Evolutionary conservation across 768 basidiomycete species (phyloP).

Genomic region (Coprinopsis sp.): DNA sequence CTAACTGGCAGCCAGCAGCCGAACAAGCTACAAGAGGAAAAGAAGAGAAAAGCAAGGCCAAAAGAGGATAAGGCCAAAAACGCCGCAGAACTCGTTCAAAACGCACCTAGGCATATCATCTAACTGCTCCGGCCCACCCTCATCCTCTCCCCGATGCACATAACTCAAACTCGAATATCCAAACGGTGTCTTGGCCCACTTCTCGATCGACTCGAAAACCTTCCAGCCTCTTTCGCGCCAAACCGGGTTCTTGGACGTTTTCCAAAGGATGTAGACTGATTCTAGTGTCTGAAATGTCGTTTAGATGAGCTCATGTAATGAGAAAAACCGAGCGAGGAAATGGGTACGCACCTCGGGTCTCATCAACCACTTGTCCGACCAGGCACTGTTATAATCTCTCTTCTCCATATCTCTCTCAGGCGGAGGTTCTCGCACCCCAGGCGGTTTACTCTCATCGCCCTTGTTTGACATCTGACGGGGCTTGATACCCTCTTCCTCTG

Average conservation of each 20-base stretch:
- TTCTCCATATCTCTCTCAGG: constrained; percentile 12
- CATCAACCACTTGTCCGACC: constrained; percentile 32
- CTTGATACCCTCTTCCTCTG: no score
- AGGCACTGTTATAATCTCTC: constrained; percentile 37
- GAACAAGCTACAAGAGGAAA: no score
- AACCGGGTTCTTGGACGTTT: constrained; percentile 41
- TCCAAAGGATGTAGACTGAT: constrained; percentile 51
- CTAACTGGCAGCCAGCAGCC: no score
- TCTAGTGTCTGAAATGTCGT: constrained; percentile 40
- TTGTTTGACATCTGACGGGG: no score
- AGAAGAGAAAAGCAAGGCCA: no score
- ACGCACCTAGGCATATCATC: constrained; percentile 53
- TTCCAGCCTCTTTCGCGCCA: constrained; percentile 54
- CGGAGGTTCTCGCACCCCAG: constrained; percentile 17
- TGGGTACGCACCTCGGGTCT: constrained; percentile 42
- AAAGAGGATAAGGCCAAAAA: no score
- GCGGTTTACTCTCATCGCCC: constrained; percentile 24
- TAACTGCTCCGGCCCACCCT: no score
- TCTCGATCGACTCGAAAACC: constrained; percentile 45
- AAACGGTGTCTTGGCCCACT: constrained; percentile 36
- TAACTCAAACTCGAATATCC: constrained; percentile 43
- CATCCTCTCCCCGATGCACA: constrained; percentile 30
- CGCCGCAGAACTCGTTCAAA: no score
- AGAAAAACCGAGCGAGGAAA: background rate
- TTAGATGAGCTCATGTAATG: background rate